Evolutionary conservation across 495 filamentous ascomycete genomes (phyloP), one percentile per base, ranked within the genome.

Genomic region (Penicillium silybi): DNA sequence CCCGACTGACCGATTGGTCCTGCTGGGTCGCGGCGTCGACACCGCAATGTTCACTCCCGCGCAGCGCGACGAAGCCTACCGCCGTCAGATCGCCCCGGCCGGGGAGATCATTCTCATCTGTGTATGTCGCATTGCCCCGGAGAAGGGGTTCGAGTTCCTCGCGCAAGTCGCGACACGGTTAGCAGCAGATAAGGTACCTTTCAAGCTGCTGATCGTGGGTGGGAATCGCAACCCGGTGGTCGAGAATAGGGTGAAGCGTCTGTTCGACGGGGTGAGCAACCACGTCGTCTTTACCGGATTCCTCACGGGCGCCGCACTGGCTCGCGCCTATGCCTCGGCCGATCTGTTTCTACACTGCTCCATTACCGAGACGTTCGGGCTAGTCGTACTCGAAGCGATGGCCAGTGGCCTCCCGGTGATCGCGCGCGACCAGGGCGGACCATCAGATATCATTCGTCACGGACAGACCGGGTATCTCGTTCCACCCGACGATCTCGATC

Each of bases 341-440:
- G 83, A 86, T 54, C 50, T 86, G 20, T 85, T 86, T 53, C 62
- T 86, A 13, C 83, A 86, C 52, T 83, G 80, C 63, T 85, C 82
- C 17, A 74, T 85, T 51, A 84, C 80, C 15, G 83, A 86, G 60
- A 85, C 81, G 0, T 86, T 86, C 58, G 83, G 83, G 1, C 66
- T 86, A 17, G 81, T 85, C 1, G 80, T 85, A 3, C 65, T 86
- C 0, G 83, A 86, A 57, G 77, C 80, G 6, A 85, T 86, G 83
- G 81, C 82, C 0, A 83, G 80, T 59, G 81, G 80, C 8, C 65
- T 86, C 4, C 81, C 82, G 0, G 82, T 86, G 7, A 74, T 86
- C 45, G 83, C 82, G 6, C 71, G 82, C 39, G 81, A 85, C 54
- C 78, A 83, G 55, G 83, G 83, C 19, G 83, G 83, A 8, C 83